phyloP scores from a whole-genome alignment of 108 stramenopile genomes.

The Parietichytrium sp. region DNA sequence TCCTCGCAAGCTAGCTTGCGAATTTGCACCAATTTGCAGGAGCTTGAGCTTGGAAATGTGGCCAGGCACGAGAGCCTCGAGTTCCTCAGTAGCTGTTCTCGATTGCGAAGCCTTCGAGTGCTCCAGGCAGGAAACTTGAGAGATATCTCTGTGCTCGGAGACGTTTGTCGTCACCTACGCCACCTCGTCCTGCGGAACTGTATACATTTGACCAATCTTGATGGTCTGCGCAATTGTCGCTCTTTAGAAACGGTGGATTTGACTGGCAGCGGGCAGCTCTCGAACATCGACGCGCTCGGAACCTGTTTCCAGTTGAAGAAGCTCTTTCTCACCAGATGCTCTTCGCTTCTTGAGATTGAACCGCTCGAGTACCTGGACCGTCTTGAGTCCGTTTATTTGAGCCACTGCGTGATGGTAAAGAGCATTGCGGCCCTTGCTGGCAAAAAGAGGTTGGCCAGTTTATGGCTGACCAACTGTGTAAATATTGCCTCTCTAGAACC shows the following conservation, averaged over 20 bases:
- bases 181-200: background rate
- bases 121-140: background rate
- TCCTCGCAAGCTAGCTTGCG: background rate
- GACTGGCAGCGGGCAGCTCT: background rate
- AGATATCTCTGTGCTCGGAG: background rate
- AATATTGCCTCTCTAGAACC: background rate
- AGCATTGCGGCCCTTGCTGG: background rate
- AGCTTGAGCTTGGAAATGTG: background rate
- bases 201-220: background rate
- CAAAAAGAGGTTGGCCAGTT: background rate
- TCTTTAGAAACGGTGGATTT: background rate
- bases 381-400: background rate
- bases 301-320: background rate
- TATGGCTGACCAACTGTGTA: conserved; percentile 11
- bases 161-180: background rate
- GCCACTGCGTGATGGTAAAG: background rate
- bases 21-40: background rate
- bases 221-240: background rate
- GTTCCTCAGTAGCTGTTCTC: background rate
- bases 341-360: background rate
- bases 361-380: background rate
- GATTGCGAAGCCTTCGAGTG: background rate
- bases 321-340: background rate
- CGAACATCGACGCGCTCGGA: background rate
- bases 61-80: background rate